Percentiles rank a stretch among this genome's conserved stretches.
Conservation (phyloP, 2,329 filamentous ascomycete genomes). For the Pseudohalonectria lignicola region DNA sequence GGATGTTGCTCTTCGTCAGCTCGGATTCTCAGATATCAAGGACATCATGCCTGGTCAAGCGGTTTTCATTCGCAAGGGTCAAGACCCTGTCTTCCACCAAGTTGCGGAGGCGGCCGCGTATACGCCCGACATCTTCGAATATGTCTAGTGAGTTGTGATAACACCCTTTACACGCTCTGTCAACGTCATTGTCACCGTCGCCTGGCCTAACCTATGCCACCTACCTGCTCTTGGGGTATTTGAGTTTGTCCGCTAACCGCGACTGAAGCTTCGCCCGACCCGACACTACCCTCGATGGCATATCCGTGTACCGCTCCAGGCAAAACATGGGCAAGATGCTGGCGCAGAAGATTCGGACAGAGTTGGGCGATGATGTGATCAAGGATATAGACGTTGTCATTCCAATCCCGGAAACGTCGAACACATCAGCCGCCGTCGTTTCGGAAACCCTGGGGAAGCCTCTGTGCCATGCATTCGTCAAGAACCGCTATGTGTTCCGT, state of each 20-base stretch:
- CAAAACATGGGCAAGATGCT: slow-evolving; percentile 81
- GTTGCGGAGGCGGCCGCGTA: slow-evolving; percentile 59
- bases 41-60: slow-evolving; percentile 74
- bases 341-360: slow-evolving; percentile 57
- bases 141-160: slow-evolving; percentile 55
- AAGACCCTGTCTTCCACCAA: slow-evolving; percentile 62
- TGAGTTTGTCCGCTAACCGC: too few relatives aligned
- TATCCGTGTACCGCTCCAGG: slow-evolving; percentile 73
- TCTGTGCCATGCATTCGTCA: slow-evolving; percentile 73
- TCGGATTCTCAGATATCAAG: slow-evolving; percentile 65
- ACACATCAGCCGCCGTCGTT: slow-evolving; percentile 67
- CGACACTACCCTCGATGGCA: slow-evolving; percentile 76
- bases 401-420: slow-evolving; percentile 44
- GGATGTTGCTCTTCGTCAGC: slow-evolving; percentile 70
- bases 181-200: too few relatives aligned
- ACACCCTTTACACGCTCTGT: too few relatives aligned
- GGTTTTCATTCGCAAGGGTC: slow-evolving; percentile 54
- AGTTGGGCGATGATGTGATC: slow-evolving; percentile 58
- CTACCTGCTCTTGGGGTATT: too few relatives aligned
- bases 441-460: slow-evolving; percentile 67
- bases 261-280: slow-evolving; percentile 64
- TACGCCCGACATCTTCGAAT: slow-evolving; percentile 79
- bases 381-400: slow-evolving; percentile 61
- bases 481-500: slow-evolving; percentile 81
- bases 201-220: too few relatives aligned